phyloP scores from a whole-genome alignment of 2,329 filamentous ascomycete species.

The Colletotrichum sp. region DNA sequence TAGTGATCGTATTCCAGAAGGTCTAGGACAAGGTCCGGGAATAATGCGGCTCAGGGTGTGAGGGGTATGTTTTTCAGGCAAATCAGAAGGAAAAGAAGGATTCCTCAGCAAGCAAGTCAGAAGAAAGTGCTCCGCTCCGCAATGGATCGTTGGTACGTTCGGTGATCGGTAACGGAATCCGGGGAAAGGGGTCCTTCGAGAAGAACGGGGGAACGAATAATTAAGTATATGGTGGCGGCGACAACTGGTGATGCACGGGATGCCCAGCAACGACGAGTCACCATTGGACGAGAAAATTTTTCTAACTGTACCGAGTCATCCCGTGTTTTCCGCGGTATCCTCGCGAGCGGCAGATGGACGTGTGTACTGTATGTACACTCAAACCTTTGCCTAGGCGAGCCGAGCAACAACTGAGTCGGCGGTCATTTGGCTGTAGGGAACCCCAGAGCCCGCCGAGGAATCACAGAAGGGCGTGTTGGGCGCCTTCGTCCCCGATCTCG shows the following conservation, averaged over 20 bases:
- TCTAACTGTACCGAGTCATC: constrained; percentile 17
- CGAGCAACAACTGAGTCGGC: constrained; percentile 7
- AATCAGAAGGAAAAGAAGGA: neutral
- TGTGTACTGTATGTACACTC: neutral
- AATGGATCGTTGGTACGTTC: constrained; percentile 1
- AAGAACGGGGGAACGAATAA: neutral
- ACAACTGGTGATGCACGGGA: neutral
- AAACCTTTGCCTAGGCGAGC: neutral
- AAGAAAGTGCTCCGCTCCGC: constrained; percentile 10
- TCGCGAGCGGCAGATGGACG: neutral
- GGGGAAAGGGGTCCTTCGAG: neutral
- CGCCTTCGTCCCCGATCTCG: neutral
- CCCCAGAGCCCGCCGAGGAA: neutral
- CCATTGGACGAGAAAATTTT: constrained; percentile 13
- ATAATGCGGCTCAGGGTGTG: constrained; percentile 1
- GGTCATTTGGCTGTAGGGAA: neutral
- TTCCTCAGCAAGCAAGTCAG: neutral
- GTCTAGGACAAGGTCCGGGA: neutral
- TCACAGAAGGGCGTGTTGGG: neutral
- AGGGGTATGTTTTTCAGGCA: neutral
- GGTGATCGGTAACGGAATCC: neutral
- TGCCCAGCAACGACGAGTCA: neutral
- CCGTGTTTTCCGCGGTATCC: neutral
- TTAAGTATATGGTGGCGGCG: constrained; percentile 2
- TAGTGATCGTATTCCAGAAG: neutral